Base-by-base conservation (phyloP, 441 rosid genomes). In the Gossypium davidsonii region DNA sequence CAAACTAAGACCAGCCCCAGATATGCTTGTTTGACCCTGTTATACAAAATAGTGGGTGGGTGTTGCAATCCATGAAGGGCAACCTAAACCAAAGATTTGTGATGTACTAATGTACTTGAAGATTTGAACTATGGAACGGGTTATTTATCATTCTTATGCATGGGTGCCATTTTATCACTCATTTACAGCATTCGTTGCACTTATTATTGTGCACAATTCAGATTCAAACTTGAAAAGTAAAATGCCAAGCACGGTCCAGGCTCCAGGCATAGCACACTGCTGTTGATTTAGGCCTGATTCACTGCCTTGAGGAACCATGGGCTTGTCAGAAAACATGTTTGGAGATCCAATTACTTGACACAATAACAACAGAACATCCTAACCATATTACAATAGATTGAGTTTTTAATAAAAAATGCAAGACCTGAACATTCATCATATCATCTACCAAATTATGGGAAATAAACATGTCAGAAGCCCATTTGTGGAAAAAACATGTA, bases 321-420 rank as follows among this genome's bases (percentile, higher is more conserved):
- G 21, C 37, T 34, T 28, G 20, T 20, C 26, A 21, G 26, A 55
- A 20, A 64, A 59, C 64, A 59, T 21, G 7, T 63, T 63, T 63
- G 26, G 15, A 37, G 67, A 37, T 12, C 46, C 26, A 63, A 63
- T 6, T 8, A 39, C n/a, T 17, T 8, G 67, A 39, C 14, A 9
- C 26, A 9, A 37, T 6, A 39, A 46, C 56, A 21, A 65, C 1
- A 65, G 26, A 39, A 39, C 26, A 37, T 18, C 26, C 26, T 4
- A 17, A 37, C 3, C 51, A 4, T 9, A 37, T 18, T 37, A 10
- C 26, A 85, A 73, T 78, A 83, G 21, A 18, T 46, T 21, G 34
- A 66, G 10, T 21, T 12, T 21, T 12, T 44, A 23, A 23, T 11
- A 0, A 21, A 11, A 20, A 42, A 44, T 12, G 70, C 4, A 1